A percentile compares a stretch with the other conserved stretches of the same genome.
phyloP scores from a whole-genome alignment of 2,329 filamentous ascomycete genomes.

The Cladosporium velox region DNA sequence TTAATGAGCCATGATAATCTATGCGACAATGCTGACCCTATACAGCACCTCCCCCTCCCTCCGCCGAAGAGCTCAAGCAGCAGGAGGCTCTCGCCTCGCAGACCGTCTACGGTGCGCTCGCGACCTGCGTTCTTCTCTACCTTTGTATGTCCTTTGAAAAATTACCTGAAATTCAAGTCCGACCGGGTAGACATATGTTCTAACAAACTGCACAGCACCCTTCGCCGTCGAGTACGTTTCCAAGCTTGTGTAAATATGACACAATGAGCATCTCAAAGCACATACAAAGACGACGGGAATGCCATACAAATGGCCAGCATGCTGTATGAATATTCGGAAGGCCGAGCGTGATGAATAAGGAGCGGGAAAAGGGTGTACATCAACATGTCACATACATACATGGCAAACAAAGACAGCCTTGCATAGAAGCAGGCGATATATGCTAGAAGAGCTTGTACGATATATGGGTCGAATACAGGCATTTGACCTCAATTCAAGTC shows the following conservation, averaged over 20 bases:
- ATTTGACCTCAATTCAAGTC: not conserved
- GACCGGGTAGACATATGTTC: not conserved
- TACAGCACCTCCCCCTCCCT: constrained; percentile 68
- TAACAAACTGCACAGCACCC: constrained; percentile 47
- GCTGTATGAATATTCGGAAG: not conserved
- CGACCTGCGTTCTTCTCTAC: constrained; percentile 69
- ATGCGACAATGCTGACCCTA: not conserved
- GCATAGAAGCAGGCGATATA: not conserved
- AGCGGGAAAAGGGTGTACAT: not conserved
- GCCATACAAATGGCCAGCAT: not conserved
- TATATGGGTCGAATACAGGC: not conserved
- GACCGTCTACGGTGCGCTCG: constrained; percentile 67
- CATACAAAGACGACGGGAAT: not conserved
- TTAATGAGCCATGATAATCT: no score
- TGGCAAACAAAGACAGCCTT: not conserved
- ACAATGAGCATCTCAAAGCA: not conserved
- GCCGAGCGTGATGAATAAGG: not conserved
- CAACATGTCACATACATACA: not conserved
- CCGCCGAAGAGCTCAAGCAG: constrained; percentile 66
- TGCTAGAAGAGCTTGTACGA: not conserved
- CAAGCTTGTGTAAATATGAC: constrained; percentile 47
- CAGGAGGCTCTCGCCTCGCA: constrained; percentile 68
- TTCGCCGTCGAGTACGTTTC: constrained; percentile 57
- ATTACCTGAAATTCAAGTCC: not conserved
- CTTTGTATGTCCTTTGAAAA: constrained; percentile 62